A percentile compares a stretch with the other conserved stretches of the same genome.
Conservation (phyloP, 208 protist species). For the Acanthamoeba triangularis region DNA sequence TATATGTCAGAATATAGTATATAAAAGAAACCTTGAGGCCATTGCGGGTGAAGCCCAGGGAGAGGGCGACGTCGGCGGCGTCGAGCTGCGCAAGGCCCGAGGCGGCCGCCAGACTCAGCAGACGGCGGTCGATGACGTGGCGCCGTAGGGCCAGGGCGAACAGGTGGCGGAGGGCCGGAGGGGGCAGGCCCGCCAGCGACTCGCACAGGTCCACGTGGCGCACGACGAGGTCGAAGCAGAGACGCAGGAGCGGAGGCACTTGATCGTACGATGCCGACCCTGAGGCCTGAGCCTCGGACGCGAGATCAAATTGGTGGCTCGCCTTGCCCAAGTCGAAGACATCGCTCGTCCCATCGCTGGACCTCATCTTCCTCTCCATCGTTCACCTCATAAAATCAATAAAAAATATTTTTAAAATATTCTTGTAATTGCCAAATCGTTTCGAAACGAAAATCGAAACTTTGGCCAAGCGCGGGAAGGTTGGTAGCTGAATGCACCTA, state of each 20-base stretch:
- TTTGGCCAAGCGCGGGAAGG: not conserved
- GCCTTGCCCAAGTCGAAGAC: not conserved
- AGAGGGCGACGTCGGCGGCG: not conserved
- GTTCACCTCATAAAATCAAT: too few relatives aligned
- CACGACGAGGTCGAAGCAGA: conserved; percentile 13
- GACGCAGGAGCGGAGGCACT: not conserved
- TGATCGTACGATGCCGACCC: not conserved
- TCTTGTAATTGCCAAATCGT: not conserved
- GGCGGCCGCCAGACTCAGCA: not conserved
- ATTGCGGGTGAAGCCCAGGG: not conserved
- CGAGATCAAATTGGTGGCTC: not conserved
- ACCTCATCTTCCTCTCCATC: not conserved
- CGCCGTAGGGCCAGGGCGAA: not conserved
- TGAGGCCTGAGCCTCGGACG: not conserved
- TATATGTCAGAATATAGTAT: not conserved
- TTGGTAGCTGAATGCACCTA: not conserved
- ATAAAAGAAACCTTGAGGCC: not conserved
- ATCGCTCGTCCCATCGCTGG: not conserved
- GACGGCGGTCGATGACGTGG: not conserved
- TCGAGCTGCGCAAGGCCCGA: not conserved
- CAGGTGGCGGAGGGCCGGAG: not conserved
- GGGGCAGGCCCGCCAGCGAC: not conserved
- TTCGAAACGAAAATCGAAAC: not conserved
- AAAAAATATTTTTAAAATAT: too few relatives aligned
- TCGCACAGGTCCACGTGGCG: not conserved